Conservation (phyloP, 2,329 filamentous ascomycete genomes). For the Colletotrichum cordylinicola region DNA sequence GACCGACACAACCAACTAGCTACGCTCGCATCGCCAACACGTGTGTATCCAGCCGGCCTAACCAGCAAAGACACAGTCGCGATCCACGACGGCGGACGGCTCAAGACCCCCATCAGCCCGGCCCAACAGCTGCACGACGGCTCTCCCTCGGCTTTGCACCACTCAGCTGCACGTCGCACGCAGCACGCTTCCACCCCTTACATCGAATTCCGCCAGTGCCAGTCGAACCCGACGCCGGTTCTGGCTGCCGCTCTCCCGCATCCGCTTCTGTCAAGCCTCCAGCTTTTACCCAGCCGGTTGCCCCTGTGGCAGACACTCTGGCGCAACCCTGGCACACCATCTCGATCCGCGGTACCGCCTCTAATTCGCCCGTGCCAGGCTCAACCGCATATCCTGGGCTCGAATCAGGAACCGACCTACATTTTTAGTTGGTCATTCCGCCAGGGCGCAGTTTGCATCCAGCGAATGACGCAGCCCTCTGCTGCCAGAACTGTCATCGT, state of each 20-base stretch:
- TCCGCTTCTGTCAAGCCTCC: conserved; percentile 12
- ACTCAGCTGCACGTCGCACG: neutral
- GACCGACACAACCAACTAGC: neutral
- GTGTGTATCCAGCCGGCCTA: conserved; percentile 2
- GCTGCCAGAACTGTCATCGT: conserved; percentile 19
- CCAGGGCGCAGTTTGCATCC: conserved; percentile 17
- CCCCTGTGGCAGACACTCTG: conserved; percentile 9
- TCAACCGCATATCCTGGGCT: conserved; percentile 14
- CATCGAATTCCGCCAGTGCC: neutral
- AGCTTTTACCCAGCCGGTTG: conserved; percentile 3
- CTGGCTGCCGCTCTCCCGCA: conserved; percentile 20
- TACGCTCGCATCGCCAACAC: neutral
- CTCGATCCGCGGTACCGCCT: conserved; percentile 4
- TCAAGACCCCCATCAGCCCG: neutral
- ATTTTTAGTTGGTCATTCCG: conserved; percentile 19
- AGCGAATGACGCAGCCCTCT: conserved; percentile 20
- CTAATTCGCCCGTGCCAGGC: conserved; percentile 5
- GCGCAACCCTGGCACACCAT: conserved; percentile 18
- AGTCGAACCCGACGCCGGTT: conserved; percentile 3
- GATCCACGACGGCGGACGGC: neutral
- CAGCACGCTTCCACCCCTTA: neutral
- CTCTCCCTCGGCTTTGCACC: conserved; percentile 4
- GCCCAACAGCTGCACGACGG: neutral
- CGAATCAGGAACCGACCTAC: conserved; percentile 21
- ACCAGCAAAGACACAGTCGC: neutral